Base-by-base conservation (phyloP, 768 basidiomycete genomes). In the Cystofilobasidium ferigula region DNA sequence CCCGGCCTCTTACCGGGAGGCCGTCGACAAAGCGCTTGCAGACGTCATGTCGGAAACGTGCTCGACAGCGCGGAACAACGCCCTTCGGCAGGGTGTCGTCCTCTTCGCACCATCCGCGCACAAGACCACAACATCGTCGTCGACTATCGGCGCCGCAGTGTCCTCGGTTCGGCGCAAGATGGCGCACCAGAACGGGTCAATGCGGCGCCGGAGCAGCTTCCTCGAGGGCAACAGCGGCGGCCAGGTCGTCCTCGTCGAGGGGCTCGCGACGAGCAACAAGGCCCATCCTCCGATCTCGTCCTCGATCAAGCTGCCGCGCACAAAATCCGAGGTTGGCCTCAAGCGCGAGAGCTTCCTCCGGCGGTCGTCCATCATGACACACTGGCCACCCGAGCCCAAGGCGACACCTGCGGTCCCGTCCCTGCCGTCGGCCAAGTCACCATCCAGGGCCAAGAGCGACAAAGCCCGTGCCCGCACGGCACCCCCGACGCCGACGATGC, bases 1-100 rank as follows among this genome's bases (percentile, higher is more conserved):
- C 40, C 51, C 58, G 10, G 16, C 51, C 35, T 47, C 58, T 13
- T 59, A 66, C 36, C 64, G 64, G 0, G 64, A 53, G 32, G 43
- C 59, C 10, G 59, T 66, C 59, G 64, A 66, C 45, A 43, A 57
- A 22, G 58, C 64, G 1, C 54, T 66, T 12, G 58, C 59, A n/a
- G 64, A 66, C 42, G 51, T 66, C 40, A 60, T 66, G 40, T 61
- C 64, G 7, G 64, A 66, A 20, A 54, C 59, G 40, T 66, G 64
- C 42, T 60, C 64, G 48, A 61, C 59, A 26, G 64, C 64, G 13
- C 59, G 64, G 13, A 60, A 66, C 59, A 58, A 60, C 38, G 64
- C 64, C 13, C 54, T 66, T 9, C 48, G 54, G 22, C 35, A 45
- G 10, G 48, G 42, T 12, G 43, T 22, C 12, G 35, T n/a, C 18